A percentile compares a stretch with the other conserved stretches of the same genome.
Evolutionary conservation across 2,329 filamentous ascomycete genomes (phyloP).

Genomic region (Penicillium sp.): DNA sequence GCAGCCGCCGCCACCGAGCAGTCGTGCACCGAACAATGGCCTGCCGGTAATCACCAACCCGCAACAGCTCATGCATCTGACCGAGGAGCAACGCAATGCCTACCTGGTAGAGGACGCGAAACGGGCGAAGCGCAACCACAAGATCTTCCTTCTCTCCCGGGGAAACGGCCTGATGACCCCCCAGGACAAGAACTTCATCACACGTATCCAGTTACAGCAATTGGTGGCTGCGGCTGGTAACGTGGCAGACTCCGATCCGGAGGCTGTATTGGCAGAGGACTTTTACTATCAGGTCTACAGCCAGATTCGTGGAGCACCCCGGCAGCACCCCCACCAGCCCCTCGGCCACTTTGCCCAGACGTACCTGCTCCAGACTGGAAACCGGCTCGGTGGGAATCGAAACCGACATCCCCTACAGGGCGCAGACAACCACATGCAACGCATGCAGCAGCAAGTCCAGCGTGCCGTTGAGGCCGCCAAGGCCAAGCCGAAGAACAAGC

Average conservation of each 20-base stretch:
- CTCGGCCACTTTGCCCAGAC: conserved; percentile 96
- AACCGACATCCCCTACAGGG: conserved; percentile 68
- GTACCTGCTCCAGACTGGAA: conserved; percentile 91
- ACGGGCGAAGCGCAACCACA: conserved; percentile 94
- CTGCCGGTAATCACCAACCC: conserved; percentile 60
- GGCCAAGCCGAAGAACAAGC: conserved; percentile 94
- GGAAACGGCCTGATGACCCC: conserved; percentile 98
- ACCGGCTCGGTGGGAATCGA: conserved; percentile 64
- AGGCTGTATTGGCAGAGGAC: conserved; percentile 80
- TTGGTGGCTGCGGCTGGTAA: conserved; percentile 88
- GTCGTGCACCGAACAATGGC: conserved; percentile 34
- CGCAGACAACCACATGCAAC: conserved; percentile 94
- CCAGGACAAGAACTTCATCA: conserved; percentile 99
- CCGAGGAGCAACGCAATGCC: conserved; percentile 75
- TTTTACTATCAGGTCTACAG: conserved; percentile 99
- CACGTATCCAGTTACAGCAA: conserved; percentile 93
- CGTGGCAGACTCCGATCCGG: conserved; percentile 70
- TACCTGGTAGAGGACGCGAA: conserved; percentile 89
- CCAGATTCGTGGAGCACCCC: conserved; percentile 82
- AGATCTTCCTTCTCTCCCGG: conserved; percentile 87
- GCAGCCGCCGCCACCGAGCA: conserved; percentile 34
- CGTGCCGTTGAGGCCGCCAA: conserved; percentile 95
- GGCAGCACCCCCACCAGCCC: conserved; percentile 87
- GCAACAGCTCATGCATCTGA: conserved; percentile 68
- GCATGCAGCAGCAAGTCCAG: conserved; percentile 99